Base-by-base conservation (phyloP, 1,139 yeast genomes). In the Geotrichum histeridarum region DNA sequence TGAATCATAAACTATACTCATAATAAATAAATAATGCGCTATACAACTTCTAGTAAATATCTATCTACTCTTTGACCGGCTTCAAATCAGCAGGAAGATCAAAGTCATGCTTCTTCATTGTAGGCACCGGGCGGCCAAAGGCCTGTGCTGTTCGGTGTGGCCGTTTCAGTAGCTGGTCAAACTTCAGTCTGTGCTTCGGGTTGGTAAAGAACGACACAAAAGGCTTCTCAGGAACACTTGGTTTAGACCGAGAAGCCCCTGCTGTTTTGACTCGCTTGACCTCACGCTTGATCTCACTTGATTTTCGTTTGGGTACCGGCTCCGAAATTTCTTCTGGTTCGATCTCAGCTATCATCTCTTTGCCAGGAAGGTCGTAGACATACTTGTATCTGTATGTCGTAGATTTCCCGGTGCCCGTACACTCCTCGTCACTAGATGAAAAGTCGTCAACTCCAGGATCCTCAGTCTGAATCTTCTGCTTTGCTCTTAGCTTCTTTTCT, bases 81-180 rank as follows among this genome's bases (percentile, higher is more conserved):
- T 62, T 61, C 95, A 95, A 87, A 67, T 86, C 94, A 57, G 85
- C 89, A 0, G 96, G 95, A 62, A 86, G 85, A 0, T 89, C 88
- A 65, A 77, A 86, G 49, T 81, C 79, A 8, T 84, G 78, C 64
- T 84, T 85, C 60, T 79, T 73, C 36, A 86, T 89, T 61, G 43
- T 50, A 1, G 67, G 67, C 6, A 64, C 42, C 8, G 54, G 55
- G 22, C 53, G 56, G 15, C 67, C 66, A 57, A 64, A 64, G 8
- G 66, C 65, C 45, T 57, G 56, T 12, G 38, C 51, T 6, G 31
- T 48, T 6, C 66, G 58, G 42, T 57, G 59, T 12, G 54, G 53
- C 12, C 61, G 55, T 18, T 50, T 53, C 8, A 55, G 46, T 35
- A 62, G 53, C 50, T 61, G 61, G 42, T 62, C 65, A 48, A 62